Conservation (phyloP, 1,284 basidiomycete genomes). For the Cutaneotrichosporon dermatis region DNA sequence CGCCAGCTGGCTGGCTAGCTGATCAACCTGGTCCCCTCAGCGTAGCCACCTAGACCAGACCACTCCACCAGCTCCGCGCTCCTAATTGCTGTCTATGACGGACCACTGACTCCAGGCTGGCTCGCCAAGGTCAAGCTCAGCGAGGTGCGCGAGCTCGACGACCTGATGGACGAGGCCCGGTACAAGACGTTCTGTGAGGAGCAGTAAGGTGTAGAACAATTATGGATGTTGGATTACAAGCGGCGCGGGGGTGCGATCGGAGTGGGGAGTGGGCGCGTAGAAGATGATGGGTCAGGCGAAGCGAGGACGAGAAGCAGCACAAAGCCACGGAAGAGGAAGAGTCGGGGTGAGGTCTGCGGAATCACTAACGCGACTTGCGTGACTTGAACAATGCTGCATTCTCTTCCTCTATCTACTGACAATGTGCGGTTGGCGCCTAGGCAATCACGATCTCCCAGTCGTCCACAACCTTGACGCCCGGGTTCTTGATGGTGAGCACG, state of each 20-base stretch:
- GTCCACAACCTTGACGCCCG: slow-evolving; percentile 59
- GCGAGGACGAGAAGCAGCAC: too few relatives aligned
- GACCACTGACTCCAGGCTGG: slow-evolving; percentile 12
- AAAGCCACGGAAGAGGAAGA: too few relatives aligned
- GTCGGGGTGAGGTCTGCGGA: too few relatives aligned
- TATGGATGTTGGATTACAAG: neutral
- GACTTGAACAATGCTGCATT: neutral
- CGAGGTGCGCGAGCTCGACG: slow-evolving; percentile 69
- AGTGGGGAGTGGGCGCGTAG: too few relatives aligned
- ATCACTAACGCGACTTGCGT: too few relatives aligned
- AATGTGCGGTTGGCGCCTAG: neutral
- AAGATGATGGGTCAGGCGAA: too few relatives aligned
- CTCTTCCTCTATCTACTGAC: neutral
- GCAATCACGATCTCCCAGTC: slow-evolving; percentile 62
- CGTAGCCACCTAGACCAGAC: too few relatives aligned
- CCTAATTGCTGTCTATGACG: too few relatives aligned
- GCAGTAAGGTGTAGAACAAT: slow-evolving; percentile 1
- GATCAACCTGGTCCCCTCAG: too few relatives aligned
- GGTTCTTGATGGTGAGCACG: slow-evolving; percentile 71
- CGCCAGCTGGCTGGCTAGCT: too few relatives aligned
- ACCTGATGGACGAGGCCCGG: slow-evolving; percentile 67
- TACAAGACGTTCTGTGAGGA: slow-evolving; percentile 72
- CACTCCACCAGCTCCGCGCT: too few relatives aligned
- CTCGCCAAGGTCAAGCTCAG: slow-evolving; percentile 76
- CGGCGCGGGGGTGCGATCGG: too few relatives aligned